Percentiles rank a stretch among this genome's conserved stretches.
Conservation (phyloP, 73 alveolate genomes). For the Paraurostyla sp. region DNA sequence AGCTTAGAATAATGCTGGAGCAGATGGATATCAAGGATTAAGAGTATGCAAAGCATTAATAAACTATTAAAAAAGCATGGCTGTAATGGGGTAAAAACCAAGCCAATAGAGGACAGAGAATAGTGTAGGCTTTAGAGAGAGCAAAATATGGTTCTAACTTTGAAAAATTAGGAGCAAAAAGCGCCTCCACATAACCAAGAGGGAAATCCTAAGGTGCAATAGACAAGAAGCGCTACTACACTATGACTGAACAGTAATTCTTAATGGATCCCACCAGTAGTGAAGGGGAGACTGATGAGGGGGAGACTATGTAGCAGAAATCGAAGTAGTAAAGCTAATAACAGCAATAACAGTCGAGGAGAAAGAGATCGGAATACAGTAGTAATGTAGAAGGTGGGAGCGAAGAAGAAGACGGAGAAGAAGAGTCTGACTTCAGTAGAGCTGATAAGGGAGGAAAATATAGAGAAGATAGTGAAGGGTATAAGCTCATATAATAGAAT, state of each 20-base stretch:
- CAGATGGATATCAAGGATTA: conserved; percentile 30
- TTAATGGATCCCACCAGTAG: conserved; percentile 9
- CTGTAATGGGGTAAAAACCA: conserved; percentile 10
- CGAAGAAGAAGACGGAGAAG: neutral
- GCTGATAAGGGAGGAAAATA: neutral
- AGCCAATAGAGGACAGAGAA: neutral
- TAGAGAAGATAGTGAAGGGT: neutral
- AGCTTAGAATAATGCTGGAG: conserved; percentile 23
- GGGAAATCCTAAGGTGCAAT: neutral
- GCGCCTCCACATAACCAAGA: neutral
- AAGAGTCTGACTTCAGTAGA: neutral
- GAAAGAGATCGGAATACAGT: neutral
- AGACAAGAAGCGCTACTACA: neutral
- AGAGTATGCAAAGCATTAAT: conserved; percentile 33
- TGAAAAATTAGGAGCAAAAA: conserved; percentile 11
- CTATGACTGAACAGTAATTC: conserved; percentile 31
- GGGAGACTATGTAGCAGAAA: neutral
- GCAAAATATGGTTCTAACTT: conserved; percentile 48
- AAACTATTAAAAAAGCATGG: conserved; percentile 47
- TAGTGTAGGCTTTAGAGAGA: conserved; percentile 16
- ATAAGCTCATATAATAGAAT: neutral
- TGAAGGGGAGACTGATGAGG: conserved; percentile 52
- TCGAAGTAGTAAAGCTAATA: neutral
- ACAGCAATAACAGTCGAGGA: neutral
- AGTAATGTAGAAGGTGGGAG: neutral